Evolutionary conservation across 2,329 filamentous ascomycete genomes (phyloP), one percentile per base, ranked within the genome.

Genomic region (Aspergillus pseudonomiae): DNA sequence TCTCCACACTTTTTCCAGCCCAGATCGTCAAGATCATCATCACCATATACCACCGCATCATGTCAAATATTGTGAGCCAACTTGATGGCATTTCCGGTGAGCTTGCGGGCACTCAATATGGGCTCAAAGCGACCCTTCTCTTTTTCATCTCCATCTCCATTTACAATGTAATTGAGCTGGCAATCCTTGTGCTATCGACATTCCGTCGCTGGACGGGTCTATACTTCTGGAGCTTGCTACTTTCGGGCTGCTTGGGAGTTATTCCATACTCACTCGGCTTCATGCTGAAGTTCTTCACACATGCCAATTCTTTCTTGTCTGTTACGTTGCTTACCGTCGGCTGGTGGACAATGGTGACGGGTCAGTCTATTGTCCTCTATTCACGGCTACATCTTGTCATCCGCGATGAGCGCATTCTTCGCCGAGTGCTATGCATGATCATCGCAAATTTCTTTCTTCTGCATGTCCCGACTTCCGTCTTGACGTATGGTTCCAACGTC

Each of bases 371-470:
- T 14, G 87, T 90, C 1, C 77, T 90, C 1, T 90, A 86, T 78
- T 89, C 86, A 0, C 82, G 88, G 7, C 80, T 90, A 0, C 86
- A 89, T 70, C 79, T 90, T 1, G 80, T 90, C 12, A 76, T 87
- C 3, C 82, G 81, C 19, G 84, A 86, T 48, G 77, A 80, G 7
- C 73, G 74, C 2, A 73, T 83, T 3, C 77, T 89, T 0, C 80
- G 79, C 5, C 77, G 79, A 12, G 82, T 87, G 0, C 77, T 88
- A 0, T 79, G 71, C 59, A 87, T 89, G 82, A 89, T 90, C 63
- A 80, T 88, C 45, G 69, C 80, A 63, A 82, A 88, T 68, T 80
- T 79, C 21, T 66, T 88, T 43, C 61, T 87, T 11, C 74, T 87
- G 28, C 85, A 89, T 66, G 75, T 85, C 0, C 80, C 83, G 0